These are phyloP conservation scores for Lentinula novae-zelandiae DNA, from an alignment of 1,284 basidiomycete genomes.

Conservation along the genomic window DNA sequence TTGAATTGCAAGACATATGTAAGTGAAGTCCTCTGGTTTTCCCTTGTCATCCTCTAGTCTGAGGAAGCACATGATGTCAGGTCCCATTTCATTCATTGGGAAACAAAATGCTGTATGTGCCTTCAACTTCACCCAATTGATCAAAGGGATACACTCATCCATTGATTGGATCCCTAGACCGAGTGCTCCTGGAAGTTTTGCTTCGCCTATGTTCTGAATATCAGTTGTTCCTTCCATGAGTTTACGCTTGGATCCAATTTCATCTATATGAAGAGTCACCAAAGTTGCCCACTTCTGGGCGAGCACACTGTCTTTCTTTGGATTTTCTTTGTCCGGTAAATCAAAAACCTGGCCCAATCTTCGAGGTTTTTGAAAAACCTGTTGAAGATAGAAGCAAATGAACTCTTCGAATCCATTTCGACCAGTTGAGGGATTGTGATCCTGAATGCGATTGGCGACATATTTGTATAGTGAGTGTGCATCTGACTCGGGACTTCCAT, in stretches of 20 bases:
- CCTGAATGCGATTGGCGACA: background rate
- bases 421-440: background rate
- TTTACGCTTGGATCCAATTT: background rate
- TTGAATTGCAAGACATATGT: conserved; percentile 3
- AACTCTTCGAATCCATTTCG: conserved; percentile 9
- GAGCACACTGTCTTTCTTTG: background rate
- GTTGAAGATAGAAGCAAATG: background rate
- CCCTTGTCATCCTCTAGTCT: background rate
- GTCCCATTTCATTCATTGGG: background rate
- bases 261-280: background rate
- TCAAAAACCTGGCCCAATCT: background rate
- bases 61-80: conserved; percentile 4
- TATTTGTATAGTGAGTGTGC: background rate
- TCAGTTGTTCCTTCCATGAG: background rate
- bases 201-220: background rate
- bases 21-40: background rate
- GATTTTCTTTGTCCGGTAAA: background rate
- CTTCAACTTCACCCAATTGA: background rate
- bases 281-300: background rate
- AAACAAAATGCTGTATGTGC: conserved; percentile 4
- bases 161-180: background rate
- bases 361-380: background rate
- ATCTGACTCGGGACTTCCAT: background rate
- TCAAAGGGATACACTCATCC: background rate
- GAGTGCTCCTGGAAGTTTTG: background rate